phyloP scores from a whole-genome alignment of 2,329 filamentous ascomycete genomes.

The Tolypocladium cylindrosporum region DNA sequence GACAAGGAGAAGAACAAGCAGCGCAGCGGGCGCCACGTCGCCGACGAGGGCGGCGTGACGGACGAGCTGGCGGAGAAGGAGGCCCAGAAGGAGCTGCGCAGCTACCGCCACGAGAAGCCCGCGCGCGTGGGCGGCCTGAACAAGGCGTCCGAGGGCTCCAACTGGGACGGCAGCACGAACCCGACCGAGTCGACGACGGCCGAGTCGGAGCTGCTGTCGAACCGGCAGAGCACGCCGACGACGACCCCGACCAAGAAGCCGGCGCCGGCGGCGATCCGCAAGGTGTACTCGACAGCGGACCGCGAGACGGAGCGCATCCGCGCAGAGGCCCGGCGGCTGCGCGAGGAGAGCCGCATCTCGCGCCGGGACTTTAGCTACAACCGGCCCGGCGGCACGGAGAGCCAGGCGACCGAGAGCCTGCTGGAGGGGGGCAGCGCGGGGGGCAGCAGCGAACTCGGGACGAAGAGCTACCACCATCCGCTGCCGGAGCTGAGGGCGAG shows the following conservation, averaged over 20 bases:
- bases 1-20: constrained; percentile 25
- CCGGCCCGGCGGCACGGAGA: constrained; percentile 26
- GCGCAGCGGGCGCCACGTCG: constrained; percentile 30
- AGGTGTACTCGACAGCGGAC: constrained; percentile 49
- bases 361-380: constrained; percentile 46
- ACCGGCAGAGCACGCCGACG: constrained; percentile 47
- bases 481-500: constrained; percentile 37
- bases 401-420: constrained; percentile 21
- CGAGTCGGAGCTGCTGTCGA: constrained; percentile 45
- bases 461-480: constrained; percentile 46
- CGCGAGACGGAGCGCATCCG: constrained; percentile 45
- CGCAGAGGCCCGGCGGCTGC: constrained; percentile 44
- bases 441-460: constrained; percentile 38
- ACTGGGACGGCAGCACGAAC: constrained; percentile 65
- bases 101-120: constrained; percentile 77
- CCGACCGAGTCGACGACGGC: constrained; percentile 49
- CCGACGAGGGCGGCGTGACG: constrained; percentile 46
- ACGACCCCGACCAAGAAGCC: constrained; percentile 37
- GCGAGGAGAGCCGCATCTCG: constrained; percentile 37
- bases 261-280: constrained; percentile 33
- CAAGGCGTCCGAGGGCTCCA: constrained; percentile 64
- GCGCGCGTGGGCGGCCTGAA: constrained; percentile 87
- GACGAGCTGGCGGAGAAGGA: constrained; percentile 55
- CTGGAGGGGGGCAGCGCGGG: constrained; percentile 7
- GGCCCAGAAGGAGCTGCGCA: constrained; percentile 60